Evolutionary conservation across 768 basidiomycete species (phyloP), one percentile per base, ranked within the genome.

Genomic region (Leccinum aurantiacum): DNA sequence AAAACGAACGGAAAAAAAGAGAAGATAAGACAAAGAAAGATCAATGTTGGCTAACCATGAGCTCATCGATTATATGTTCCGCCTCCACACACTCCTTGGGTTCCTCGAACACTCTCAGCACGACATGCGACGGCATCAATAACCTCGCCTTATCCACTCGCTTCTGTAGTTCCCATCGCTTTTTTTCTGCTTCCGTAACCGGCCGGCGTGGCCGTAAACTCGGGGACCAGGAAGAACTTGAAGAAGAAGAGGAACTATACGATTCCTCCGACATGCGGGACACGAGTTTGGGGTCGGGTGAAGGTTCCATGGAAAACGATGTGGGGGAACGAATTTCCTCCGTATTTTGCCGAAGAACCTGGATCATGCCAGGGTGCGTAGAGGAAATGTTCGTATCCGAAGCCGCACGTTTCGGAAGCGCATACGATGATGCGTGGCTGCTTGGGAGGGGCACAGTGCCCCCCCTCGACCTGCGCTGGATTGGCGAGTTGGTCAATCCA

Each of bases 71-170:
- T 58, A 84, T 76, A 51, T 78, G 74, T 38, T 74, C 74, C 24
- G 79, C 82, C 72, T 93, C 91, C 15, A 81, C 77, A 68, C 90
- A 92, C 65, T 93, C 89, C 62, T 66, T 74, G 10, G 91, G 87
- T 46, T 83, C 72, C 65, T 84, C 80, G 69, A 93, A 93, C 27
- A 92, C 70, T 55, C 89, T 80, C 67, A 93, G 71, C 19, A 76
- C 72, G 10, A 91, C 77, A 63, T 83, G 76, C 31, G 71, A 65
- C 5, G 89, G 87, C 67, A 90, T 82, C 68, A 80, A 73, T 62
- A 76, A 78, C 57, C 89, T 75, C 27, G 89, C 89, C 60, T 74
- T 77, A 74, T 84, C 84, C 56, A 93, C 80, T 33, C 91, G 76
- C 64, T 71, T 72, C 76, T 92, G 89, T 65, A 92, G 66, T 31